phyloP scores from a whole-genome alignment of 2,329 filamentous ascomycete genomes.

The Rhinocladiella mackenziei region DNA sequence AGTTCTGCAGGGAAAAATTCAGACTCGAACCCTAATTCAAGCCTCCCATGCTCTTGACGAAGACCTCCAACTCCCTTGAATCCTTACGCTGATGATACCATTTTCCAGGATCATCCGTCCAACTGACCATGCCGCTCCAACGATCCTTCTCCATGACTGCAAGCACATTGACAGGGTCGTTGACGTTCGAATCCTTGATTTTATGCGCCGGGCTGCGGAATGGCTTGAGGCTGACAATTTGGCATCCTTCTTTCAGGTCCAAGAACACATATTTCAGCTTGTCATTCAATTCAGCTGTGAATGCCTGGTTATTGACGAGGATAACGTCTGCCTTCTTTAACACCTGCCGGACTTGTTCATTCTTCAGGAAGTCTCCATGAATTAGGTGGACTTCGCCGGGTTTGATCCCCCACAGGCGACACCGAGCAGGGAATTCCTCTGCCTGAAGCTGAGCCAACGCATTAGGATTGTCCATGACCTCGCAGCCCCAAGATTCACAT shows the following conservation, averaged over 20 bases:
- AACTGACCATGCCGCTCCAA: constrained; percentile 71
- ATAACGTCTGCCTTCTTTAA: constrained; percentile 89
- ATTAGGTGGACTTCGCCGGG: constrained; percentile 76
- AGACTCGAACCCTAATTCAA: constrained; percentile 6
- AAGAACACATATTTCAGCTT: constrained; percentile 83
- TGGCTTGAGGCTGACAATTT: constrained; percentile 85
- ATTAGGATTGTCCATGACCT: constrained; percentile 90
- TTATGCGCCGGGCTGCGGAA: constrained; percentile 80
- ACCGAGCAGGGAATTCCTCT: constrained; percentile 77
- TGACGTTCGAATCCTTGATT: constrained; percentile 67
- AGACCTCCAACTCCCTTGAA: constrained; percentile 49
- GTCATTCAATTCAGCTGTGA: constrained; percentile 81
- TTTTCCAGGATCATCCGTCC: constrained; percentile 76
- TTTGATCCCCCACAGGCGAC: constrained; percentile 80
- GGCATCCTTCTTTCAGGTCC: constrained; percentile 84
- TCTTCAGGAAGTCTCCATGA: constrained; percentile 77
- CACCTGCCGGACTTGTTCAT: constrained; percentile 63
- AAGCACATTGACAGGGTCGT: constrained; percentile 77
- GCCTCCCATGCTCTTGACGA: constrained; percentile 38
- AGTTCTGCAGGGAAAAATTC: no score
- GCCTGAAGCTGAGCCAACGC: constrained; percentile 75
- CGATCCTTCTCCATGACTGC: constrained; percentile 70
- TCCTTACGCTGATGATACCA: constrained; percentile 89
- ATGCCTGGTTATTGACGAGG: constrained; percentile 96
- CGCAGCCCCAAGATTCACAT: constrained; percentile 92